phyloP scores from a whole-genome alignment of 2,329 filamentous ascomycete species.

The Trichoderma endophyticum region DNA sequence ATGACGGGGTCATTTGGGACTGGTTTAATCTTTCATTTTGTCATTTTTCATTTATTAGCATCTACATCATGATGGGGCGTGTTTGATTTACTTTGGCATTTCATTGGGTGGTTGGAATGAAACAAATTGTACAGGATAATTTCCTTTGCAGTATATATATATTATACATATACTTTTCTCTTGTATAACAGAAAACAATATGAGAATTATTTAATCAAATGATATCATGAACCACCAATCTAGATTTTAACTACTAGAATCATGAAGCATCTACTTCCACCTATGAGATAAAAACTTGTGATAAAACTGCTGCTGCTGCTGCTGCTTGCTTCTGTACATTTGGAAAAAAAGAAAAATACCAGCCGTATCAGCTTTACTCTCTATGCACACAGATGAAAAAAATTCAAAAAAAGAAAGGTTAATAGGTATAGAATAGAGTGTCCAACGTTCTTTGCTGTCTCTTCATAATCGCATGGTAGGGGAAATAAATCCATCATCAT shows the following conservation, averaged over 20 bases:
- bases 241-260: background rate
- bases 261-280: background rate
- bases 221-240: background rate
- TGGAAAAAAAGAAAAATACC: background rate
- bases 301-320: background rate
- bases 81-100: conserved; percentile 8
- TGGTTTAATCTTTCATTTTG: background rate
- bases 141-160: background rate
- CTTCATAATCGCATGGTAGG: background rate
- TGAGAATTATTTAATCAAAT: background rate
- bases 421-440: background rate
- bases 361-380: background rate
- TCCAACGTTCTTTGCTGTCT: background rate
- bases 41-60: background rate
- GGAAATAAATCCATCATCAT: conserved; percentile 29
- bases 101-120: background rate
- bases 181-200: conserved; percentile 3
- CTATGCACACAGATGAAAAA: background rate
- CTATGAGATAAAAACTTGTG: background rate
- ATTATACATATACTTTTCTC: background rate
- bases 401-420: background rate
- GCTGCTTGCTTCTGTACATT: background rate
- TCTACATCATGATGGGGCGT: conserved; percentile 11
- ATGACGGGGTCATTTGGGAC: background rate
- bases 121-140: background rate